These are phyloP conservation scores for Adansonia digitata DNA, from an alignment of 345 rosid species.

Conservation along the genomic window DNA sequence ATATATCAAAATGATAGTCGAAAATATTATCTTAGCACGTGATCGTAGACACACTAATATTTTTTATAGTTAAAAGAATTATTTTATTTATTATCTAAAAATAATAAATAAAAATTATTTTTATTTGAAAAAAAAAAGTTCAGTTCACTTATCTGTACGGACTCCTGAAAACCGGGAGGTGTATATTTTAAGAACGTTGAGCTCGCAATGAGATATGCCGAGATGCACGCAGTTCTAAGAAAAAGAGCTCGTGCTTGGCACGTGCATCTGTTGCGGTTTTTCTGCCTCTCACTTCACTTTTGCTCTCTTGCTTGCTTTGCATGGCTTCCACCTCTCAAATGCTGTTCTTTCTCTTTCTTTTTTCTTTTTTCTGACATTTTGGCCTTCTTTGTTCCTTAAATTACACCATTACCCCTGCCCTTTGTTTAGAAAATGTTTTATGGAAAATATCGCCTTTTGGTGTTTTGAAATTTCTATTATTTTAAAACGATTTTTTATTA, in stretches of 20 bases:
- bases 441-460: neutral
- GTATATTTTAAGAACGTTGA: neutral
- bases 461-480: too few species aligned
- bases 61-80: too few species aligned
- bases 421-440: too few species aligned
- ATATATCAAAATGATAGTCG: too few species aligned
- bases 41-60: too few species aligned
- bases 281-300: neutral
- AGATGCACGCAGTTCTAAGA: slow-evolving; percentile 4
- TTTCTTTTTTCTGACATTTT: neutral
- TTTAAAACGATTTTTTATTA: too few species aligned
- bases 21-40: too few species aligned
- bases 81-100: neutral
- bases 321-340: slow-evolving; percentile 17
- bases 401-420: too few species aligned
- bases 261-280: slow-evolving; percentile 17
- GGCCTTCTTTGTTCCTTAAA: too few species aligned
- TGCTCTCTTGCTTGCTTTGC: slow-evolving; percentile 18
- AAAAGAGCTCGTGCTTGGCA: slow-evolving; percentile 16
- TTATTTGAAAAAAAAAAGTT: neutral
- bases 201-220: neutral
- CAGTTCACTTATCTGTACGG: slow-evolving; percentile 12
- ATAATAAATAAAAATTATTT: neutral
- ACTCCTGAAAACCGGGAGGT: slow-evolving; percentile 27
- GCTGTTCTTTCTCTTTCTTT: neutral